Base-by-base conservation (phyloP, 192 early-diverging fungal species). In the Rhizophagus sp. region DNA sequence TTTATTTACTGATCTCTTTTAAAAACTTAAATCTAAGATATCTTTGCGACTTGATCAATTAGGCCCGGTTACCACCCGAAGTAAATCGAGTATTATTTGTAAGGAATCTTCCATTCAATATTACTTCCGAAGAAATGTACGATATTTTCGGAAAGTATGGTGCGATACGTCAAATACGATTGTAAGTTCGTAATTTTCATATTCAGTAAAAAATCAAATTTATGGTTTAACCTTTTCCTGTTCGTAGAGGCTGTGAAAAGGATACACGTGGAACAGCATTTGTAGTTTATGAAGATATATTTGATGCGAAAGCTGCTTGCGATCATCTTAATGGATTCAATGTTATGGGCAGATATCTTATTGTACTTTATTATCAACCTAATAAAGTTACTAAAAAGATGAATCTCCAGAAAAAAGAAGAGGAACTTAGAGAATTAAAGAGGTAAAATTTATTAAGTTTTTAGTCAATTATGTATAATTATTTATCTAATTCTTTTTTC, bases 81-180 rank as follows among this genome's bases (percentile, higher is more conserved):
- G 97, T 99, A 34, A 99, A 99, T 84, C 90, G 97, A 66, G 94
- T 95, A 7, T 89, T 99, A 22, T 93, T 97, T 76, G 94, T 99
- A 11, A 90, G 89, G 62, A 98, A 99, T 85, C 88, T 99, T 44
- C 96, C 98, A 15, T 99, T 95, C 88, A 97, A 97, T 86, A 97
- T 98, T 81, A 95, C 98, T 11, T 80, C 93, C 0, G 98, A 98
- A 80, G 98, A 99, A 81, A 92, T 99, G 92, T 99, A 96, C 81
- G 98, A 99, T 81, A 88, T 99, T 64, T 99, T 99, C 92, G 97
- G 97, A 70, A 96, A 94, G 85, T 98, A 98, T 84, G 96, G 96
- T 22, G 91, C 95, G 2, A 95, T 97, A 75, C 89, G 98, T 68
- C 98, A 99, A 88, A 96, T 99, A 50, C 88, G 96, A 82, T 82